Base-by-base conservation (phyloP, 768 basidiomycete genomes). In the Leccinum disarticulatum region DNA sequence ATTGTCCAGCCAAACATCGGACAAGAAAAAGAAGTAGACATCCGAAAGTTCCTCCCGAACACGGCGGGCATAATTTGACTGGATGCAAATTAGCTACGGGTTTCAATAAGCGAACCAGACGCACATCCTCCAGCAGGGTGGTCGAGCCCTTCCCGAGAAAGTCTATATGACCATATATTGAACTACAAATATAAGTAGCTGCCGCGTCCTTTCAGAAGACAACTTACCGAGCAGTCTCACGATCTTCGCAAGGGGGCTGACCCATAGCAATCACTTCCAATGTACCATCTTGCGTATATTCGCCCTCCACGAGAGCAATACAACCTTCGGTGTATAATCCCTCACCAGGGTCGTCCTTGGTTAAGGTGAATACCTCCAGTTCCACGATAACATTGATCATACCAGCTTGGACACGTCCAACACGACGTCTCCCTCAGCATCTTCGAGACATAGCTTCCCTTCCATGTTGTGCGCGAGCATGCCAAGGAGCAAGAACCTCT, bases 291-390 rank as follows among this genome's bases (percentile, higher is more conserved):
- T 95, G 88, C 0, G 92, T 98, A 70, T 98, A 99, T 68, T 95
- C 92, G 22, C 97, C 97, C 76, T 98, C 97, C 0, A 98, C 87
- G 15, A 99, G 82, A 1, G 94, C 93, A 73, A 98, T 91, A 59
- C 89, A 94, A 0, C 97, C 97, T 73, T 98, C 97, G 0, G 95
- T 97, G 69, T 97, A 98, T 6, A 99, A 72, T 1, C 97, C 97
- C 68, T 96, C 94, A 43, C 95, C 93, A 17, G 96, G 95, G 61
- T 91, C 90, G 73, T 95, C 86, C 84, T 87, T 64, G 51, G 15
- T 55, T 55, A 58, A 33, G 61, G 64, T 69, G 28, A 70, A 49
- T 30, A 57, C 52, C 56, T 57, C 61, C 55, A 52, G 7, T 22
- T 28, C 54, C 30, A 41, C 46, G 50, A 58, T 31, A 13, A 53